Evolutionary conservation across 2,329 filamentous ascomycete species (phyloP).

Genomic region (Botryotinia calthae): DNA sequence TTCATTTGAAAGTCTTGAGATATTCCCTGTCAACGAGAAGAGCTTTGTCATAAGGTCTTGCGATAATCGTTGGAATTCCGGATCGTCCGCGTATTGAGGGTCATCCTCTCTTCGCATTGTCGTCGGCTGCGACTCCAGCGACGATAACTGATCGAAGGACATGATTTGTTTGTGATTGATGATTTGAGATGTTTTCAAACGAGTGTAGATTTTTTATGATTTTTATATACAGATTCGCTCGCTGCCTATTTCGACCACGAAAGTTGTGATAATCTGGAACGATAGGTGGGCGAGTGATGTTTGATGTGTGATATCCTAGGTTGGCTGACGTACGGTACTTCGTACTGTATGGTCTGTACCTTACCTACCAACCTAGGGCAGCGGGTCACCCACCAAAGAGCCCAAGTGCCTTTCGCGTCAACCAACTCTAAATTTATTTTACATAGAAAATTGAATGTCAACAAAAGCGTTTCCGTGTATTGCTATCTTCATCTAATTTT

Average conservation of each 20-base stretch:
- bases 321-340: slow-evolving; percentile 20
- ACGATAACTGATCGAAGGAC: slow-evolving; percentile 88
- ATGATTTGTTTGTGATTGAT: slow-evolving; percentile 48
- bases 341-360: slow-evolving; percentile 25
- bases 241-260: slow-evolving; percentile 23
- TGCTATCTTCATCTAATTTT: slow-evolving; percentile 19
- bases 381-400: background rate
- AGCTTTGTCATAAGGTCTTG: slow-evolving; percentile 82
- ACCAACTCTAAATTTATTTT: slow-evolving; percentile 29
- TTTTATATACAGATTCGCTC: slow-evolving; percentile 8
- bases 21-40: slow-evolving; percentile 84
- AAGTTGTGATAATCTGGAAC: background rate
- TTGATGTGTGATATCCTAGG: background rate
- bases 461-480: slow-evolving; percentile 23
- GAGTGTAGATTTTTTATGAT: background rate
- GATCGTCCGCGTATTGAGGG: slow-evolving; percentile 81
- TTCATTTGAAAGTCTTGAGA: slow-evolving; percentile 79
- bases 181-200: background rate
- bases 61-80: slow-evolving; percentile 82
- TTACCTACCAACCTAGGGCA: slow-evolving; percentile 4
- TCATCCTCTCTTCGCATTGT: slow-evolving; percentile 66
- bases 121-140: slow-evolving; percentile 77
- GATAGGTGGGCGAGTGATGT: background rate
- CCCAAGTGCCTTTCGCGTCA: slow-evolving; percentile 13
- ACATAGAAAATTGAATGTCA: slow-evolving; percentile 28